phyloP scores from a whole-genome alignment of 495 filamentous ascomycete species.

The Symbiotaphrina buchneri region DNA sequence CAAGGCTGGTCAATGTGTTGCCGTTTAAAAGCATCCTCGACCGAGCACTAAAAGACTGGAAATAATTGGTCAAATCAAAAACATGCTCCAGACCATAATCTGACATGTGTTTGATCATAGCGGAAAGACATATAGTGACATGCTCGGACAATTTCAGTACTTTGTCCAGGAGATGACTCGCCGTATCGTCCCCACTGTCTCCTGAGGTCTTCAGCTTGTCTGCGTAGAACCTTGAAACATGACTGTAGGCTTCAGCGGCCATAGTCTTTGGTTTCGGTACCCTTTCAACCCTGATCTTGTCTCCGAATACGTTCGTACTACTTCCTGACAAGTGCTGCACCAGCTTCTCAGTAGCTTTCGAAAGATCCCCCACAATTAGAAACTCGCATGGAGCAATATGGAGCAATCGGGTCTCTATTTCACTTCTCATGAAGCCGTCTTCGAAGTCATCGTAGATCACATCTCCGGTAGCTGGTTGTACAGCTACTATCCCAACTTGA shows the following conservation, averaged over 20 bases:
- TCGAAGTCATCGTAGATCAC: slow-evolving; percentile 94
- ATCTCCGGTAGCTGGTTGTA: slow-evolving; percentile 88
- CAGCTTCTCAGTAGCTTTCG: slow-evolving; percentile 84
- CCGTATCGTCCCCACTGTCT: slow-evolving; percentile 20
- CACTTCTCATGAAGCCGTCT: slow-evolving; percentile 94
- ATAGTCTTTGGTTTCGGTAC: slow-evolving; percentile 58
- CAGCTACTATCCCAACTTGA: slow-evolving; percentile 77
- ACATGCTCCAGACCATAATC: slow-evolving; percentile 93
- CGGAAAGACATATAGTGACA: slow-evolving; percentile 79
- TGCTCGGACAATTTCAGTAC: slow-evolving; percentile 67
- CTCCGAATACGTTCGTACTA: slow-evolving; percentile 77
- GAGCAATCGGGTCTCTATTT: slow-evolving; percentile 81
- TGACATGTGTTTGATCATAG: slow-evolving; percentile 87
- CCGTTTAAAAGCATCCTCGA: slow-evolving; percentile 95
- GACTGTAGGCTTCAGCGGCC: slow-evolving; percentile 64
- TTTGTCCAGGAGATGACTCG: slow-evolving; percentile 51
- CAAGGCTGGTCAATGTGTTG: slow-evolving; percentile 81
- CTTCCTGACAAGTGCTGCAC: slow-evolving; percentile 76
- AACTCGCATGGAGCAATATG: slow-evolving; percentile 95
- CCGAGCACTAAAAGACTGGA: slow-evolving; percentile 84
- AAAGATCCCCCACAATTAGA: slow-evolving; percentile 81
- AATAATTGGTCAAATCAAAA: slow-evolving; percentile 92
- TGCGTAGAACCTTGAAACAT: slow-evolving; percentile 88
- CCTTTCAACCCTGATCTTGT: slow-evolving; percentile 65
- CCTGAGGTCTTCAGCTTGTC: slow-evolving; percentile 49